Evolutionary conservation across 1,284 basidiomycete species (phyloP).

Genomic region (Schizopora paradoxa): DNA sequence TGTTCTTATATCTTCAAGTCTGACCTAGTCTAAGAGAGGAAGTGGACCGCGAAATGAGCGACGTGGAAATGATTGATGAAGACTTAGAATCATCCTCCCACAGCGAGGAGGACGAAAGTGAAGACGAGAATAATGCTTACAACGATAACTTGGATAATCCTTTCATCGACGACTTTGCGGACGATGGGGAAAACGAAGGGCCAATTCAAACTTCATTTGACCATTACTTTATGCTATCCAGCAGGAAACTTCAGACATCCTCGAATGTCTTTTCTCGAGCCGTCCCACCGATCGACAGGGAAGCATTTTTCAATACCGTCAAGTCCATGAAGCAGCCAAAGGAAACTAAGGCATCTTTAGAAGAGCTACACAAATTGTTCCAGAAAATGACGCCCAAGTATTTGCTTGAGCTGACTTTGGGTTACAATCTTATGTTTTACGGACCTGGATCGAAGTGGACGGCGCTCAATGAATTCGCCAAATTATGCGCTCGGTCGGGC

Average conservation of each 20-base stretch:
- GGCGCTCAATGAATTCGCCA: conserved; percentile 70
- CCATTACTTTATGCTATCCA: conserved; percentile 70
- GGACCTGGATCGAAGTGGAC: conserved; percentile 83
- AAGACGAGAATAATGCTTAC: too few species aligned
- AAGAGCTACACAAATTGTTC: conserved; percentile 31
- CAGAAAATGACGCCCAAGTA: conserved; percentile 69
- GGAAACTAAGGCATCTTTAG: conserved; percentile 27
- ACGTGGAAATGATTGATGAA: too few species aligned
- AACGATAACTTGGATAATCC: too few species aligned
- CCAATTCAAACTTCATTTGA: too few species aligned
- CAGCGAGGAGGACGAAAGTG: too few species aligned
- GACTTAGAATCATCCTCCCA: too few species aligned
- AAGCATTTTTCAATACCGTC: conserved; percentile 54
- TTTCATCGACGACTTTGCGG: too few species aligned
- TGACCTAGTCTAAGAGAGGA: too few species aligned
- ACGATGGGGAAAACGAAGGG: too few species aligned
- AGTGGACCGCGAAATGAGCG: too few species aligned
- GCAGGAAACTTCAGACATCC: conserved; percentile 65
- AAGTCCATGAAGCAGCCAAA: conserved; percentile 28
- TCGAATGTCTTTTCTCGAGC: conserved; percentile 70
- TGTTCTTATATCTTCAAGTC: too few species aligned
- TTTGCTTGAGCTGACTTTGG: conserved; percentile 65
- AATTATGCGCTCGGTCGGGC: conserved; percentile 48
- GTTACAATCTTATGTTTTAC: conserved; percentile 83
- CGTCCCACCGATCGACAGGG: conserved; percentile 59